Evolutionary conservation across 1,139 yeast genomes (phyloP).

Genomic region (Petasospora rhodanensis): DNA sequence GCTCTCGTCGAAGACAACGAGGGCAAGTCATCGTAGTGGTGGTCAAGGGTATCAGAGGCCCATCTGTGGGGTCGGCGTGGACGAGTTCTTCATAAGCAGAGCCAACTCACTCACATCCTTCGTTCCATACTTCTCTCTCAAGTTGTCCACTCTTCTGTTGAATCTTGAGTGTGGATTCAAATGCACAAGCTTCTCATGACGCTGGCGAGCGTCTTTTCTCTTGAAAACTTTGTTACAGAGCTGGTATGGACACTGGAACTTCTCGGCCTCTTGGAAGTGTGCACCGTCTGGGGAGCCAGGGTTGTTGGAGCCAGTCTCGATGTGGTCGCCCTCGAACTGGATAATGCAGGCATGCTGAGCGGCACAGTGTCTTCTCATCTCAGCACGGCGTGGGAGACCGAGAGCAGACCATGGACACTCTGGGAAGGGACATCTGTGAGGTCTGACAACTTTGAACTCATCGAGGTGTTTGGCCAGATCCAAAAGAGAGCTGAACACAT

Average conservation of each 20-base stretch:
- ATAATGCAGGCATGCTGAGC: constrained; percentile 41
- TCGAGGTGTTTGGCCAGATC: constrained; percentile 47
- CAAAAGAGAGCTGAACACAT: constrained; percentile 36
- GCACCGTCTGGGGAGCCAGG: background rate
- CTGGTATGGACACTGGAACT: constrained; percentile 31
- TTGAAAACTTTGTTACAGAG: constrained; percentile 52
- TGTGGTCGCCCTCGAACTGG: background rate
- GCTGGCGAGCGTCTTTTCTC: constrained; percentile 51
- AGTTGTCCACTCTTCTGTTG: constrained; percentile 33
- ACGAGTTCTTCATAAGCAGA: background rate
- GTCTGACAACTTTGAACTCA: constrained; percentile 35
- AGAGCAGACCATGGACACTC: constrained; percentile 59
- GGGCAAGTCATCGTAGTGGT: no score
- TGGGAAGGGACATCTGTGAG: constrained; percentile 46
- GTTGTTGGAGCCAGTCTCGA: background rate
- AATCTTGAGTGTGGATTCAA: constrained; percentile 39
- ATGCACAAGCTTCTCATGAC: constrained; percentile 54
- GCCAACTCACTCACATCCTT: constrained; percentile 5
- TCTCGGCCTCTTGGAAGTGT: constrained; percentile 5
- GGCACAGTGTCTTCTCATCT: constrained; percentile 57
- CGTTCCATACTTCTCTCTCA: constrained; percentile 8
- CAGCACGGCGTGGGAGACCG: constrained; percentile 57
- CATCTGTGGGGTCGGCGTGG: no score
- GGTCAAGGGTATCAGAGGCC: no score
- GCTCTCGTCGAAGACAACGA: no score